phyloP scores from a whole-genome alignment of 345 rosid species.

The Durio zibethinus region DNA sequence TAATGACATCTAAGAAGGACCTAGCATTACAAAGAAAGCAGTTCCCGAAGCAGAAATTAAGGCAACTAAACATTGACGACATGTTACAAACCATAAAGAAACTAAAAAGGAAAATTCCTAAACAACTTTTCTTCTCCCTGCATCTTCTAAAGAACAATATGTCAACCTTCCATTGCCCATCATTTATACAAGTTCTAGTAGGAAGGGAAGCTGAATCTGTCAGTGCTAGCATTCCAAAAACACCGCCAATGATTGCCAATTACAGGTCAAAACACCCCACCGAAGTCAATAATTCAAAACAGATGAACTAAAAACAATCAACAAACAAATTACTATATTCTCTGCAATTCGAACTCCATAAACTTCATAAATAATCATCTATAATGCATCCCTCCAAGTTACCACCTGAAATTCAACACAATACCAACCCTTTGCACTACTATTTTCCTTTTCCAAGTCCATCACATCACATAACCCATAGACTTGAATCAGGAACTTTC shows the following conservation, averaged over 20 bases:
- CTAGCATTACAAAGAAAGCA: conserved; percentile 1
- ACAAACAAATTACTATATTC: neutral
- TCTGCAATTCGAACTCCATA: neutral
- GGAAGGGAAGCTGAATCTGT: neutral
- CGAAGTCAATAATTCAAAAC: neutral
- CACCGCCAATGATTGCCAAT: neutral
- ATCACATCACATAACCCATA: neutral
- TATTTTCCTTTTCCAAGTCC: neutral
- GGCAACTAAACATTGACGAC: neutral
- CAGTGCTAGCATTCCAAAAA: neutral
- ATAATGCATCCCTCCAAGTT: neutral
- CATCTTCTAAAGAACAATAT: neutral
- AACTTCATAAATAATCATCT: neutral
- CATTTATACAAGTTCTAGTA: neutral
- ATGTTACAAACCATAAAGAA: neutral
- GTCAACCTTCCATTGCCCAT: neutral
- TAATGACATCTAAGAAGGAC: neutral
- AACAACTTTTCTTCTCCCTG: neutral
- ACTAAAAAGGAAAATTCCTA: neutral
- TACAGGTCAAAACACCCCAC: neutral
- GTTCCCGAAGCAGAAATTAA: neutral
- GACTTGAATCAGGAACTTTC: neutral
- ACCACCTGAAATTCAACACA: neutral
- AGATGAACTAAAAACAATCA: neutral
- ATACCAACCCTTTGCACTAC: neutral